Percentiles rank a stretch among this genome's conserved stretches.
phyloP scores from a whole-genome alignment of 495 filamentous ascomycete genomes.

The Neurospora discreta region DNA sequence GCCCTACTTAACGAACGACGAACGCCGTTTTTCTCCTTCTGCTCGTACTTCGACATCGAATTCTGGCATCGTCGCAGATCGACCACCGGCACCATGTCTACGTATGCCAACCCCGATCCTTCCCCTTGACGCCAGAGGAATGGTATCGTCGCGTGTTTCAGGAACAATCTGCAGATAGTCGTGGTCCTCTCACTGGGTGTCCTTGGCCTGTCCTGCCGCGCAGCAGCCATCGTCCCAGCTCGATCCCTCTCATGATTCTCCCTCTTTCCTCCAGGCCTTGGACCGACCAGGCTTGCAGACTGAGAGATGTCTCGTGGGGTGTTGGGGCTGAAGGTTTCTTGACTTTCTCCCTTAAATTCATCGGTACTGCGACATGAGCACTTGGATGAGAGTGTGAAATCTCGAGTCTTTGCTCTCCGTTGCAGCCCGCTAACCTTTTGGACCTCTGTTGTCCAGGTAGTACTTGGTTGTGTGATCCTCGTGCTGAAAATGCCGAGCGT shows the following conservation, averaged over 20 bases:
- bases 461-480: background rate
- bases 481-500: background rate
- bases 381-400: slow-evolving; percentile 1
- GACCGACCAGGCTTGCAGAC: slow-evolving; percentile 27
- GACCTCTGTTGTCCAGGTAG: slow-evolving; percentile 1
- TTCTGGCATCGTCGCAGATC: slow-evolving; percentile 12
- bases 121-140: slow-evolving; percentile 32
- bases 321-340: slow-evolving; percentile 59
- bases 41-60: slow-evolving; percentile 5
- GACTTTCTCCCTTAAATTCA: slow-evolving; percentile 73
- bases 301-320: slow-evolving; percentile 53
- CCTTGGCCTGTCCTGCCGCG: slow-evolving; percentile 21
- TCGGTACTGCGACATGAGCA: slow-evolving; percentile 47
- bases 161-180: slow-evolving; percentile 49
- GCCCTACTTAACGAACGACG: slow-evolving; percentile 4
- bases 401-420: slow-evolving; percentile 14
- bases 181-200: slow-evolving; percentile 69
- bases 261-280: slow-evolving; percentile 40
- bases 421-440: background rate
- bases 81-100: slow-evolving; percentile 44
- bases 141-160: slow-evolving; percentile 43
- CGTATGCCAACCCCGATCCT: slow-evolving; percentile 48
- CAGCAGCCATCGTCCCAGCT: slow-evolving; percentile 51
- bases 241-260: slow-evolving; percentile 59
- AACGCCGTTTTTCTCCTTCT: slow-evolving; percentile 10